Conservation (phyloP, 495 filamentous ascomycete species). For the Aspergillus homomorphus region DNA sequence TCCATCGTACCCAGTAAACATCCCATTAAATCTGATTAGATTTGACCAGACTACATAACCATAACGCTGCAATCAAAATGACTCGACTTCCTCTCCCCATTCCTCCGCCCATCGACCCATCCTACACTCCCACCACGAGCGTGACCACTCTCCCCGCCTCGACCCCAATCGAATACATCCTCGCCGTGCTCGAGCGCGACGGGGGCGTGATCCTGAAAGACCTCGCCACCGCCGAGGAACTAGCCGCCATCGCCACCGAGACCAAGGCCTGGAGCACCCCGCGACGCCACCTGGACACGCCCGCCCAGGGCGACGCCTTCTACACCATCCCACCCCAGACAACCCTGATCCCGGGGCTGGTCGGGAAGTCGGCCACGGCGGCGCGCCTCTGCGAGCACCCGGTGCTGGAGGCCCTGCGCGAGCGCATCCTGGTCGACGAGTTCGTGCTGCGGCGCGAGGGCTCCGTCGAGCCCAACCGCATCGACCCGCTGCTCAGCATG, state of each 20-base stretch:
- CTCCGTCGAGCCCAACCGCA: slow-evolving; percentile 12
- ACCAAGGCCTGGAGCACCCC: slow-evolving; percentile 12
- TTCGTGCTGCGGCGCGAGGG: slow-evolving; percentile 14
- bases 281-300: slow-evolving; percentile 3
- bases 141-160: slow-evolving; percentile 19
- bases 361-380: slow-evolving; percentile 32
- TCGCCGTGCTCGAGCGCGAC: slow-evolving; percentile 29
- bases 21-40: too few relatives aligned
- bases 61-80: slow-evolving; percentile 6
- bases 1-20: too few relatives aligned
- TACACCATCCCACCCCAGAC: slow-evolving; percentile 18
- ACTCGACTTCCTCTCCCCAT: slow-evolving; percentile 9
- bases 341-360: slow-evolving; percentile 23
- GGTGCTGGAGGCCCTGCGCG: slow-evolving; percentile 21
- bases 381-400: slow-evolving; percentile 22
- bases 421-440: slow-evolving; percentile 10
- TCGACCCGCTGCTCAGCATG: slow-evolving; percentile 26
- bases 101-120: slow-evolving; percentile 12
- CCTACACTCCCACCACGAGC: slow-evolving; percentile 11
- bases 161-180: slow-evolving; percentile 27
- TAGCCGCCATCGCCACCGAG: slow-evolving; percentile 21
- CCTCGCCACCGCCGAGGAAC: slow-evolving; percentile 15
- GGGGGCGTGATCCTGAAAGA: slow-evolving; percentile 31
- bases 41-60: neutral
- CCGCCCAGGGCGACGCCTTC: slow-evolving; percentile 10